Evolutionary conservation across 148 eudicot genomes (phyloP).

Genomic region (Euryodendron excelsum): DNA sequence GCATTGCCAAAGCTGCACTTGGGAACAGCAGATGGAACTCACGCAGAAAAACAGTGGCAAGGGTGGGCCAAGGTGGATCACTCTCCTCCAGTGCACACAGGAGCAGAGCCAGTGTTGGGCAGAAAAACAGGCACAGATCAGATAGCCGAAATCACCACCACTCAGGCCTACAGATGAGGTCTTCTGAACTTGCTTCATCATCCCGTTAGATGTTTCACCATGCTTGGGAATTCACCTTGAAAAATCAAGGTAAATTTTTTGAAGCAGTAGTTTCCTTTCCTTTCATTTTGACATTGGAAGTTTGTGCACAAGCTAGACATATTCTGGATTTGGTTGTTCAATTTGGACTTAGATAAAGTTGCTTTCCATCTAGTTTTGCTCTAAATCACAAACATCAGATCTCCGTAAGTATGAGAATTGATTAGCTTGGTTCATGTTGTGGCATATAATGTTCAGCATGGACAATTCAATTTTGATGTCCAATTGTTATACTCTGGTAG

Average conservation of each 20-base stretch:
- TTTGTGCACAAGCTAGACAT: neutral
- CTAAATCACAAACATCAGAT: neutral
- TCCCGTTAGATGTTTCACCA: neutral
- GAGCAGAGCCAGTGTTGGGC: conserved; percentile 33
- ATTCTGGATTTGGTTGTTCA: no score
- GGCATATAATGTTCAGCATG: neutral
- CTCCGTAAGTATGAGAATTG: neutral
- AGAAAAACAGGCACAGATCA: conserved; percentile 39
- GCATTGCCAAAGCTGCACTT: conserved; percentile 67
- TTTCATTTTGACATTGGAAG: neutral
- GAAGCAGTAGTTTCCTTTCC: neutral
- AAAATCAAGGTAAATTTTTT: neutral
- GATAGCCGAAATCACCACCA: conserved; percentile 35
- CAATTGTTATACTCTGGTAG: no score
- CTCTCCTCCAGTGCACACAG: no score
- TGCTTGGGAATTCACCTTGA: neutral
- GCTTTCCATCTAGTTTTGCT: neutral
- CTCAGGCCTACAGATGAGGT: conserved; percentile 22
- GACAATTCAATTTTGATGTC: no score
- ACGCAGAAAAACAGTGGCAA: conserved; percentile 51
- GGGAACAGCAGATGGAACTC: conserved; percentile 37
- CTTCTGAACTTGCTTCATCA: conserved; percentile 18
- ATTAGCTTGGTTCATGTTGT: neutral
- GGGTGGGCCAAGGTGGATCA: conserved; percentile 38
- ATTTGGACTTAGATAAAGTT: no score